A percentile compares a stretch with the other conserved stretches of the same genome.
Conservation (phyloP, 345 rosid genomes). For the Linum trigynum region DNA sequence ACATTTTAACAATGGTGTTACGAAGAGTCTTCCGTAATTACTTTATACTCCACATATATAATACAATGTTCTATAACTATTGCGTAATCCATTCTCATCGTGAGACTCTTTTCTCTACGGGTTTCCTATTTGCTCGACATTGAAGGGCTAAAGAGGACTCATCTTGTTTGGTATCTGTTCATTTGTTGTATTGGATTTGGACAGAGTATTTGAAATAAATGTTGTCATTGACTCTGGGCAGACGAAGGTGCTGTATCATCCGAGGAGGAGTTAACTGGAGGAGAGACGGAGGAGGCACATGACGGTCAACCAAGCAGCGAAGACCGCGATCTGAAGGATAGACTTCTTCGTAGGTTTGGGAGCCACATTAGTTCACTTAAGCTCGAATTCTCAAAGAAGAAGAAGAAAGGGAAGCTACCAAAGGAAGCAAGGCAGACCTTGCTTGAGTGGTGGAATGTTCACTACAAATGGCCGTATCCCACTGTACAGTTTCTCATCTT, state of each 20-base stretch:
- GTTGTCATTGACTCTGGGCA: constrained; percentile 5
- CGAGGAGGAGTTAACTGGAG: constrained; percentile 55
- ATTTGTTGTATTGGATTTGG: neutral
- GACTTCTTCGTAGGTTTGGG: constrained; percentile 23
- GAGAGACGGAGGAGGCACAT: constrained; percentile 19
- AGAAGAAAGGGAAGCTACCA: constrained; percentile 28
- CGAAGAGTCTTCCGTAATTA: too few relatives aligned
- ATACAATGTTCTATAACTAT: too few relatives aligned
- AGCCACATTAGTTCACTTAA: constrained; percentile 23
- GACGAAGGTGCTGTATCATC: constrained; percentile 56
- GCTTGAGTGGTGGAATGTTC: constrained; percentile 27
- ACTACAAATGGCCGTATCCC: constrained; percentile 31
- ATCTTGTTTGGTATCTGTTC: too few relatives aligned
- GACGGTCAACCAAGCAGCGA: constrained; percentile 22
- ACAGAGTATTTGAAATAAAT: neutral
- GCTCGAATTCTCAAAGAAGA: constrained; percentile 27
- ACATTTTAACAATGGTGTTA: too few relatives aligned
- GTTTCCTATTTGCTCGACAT: too few relatives aligned
- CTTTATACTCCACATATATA: too few relatives aligned
- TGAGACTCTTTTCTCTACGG: too few relatives aligned
- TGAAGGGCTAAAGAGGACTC: too few relatives aligned
- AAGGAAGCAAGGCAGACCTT: constrained; percentile 28
- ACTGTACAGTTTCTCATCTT: constrained; percentile 14
- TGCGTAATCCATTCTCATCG: too few relatives aligned
- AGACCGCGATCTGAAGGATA: constrained; percentile 22